These are phyloP conservation scores for Solanum arcanum DNA, from an alignment of 257 asterid species.

Conservation along the genomic window DNA sequence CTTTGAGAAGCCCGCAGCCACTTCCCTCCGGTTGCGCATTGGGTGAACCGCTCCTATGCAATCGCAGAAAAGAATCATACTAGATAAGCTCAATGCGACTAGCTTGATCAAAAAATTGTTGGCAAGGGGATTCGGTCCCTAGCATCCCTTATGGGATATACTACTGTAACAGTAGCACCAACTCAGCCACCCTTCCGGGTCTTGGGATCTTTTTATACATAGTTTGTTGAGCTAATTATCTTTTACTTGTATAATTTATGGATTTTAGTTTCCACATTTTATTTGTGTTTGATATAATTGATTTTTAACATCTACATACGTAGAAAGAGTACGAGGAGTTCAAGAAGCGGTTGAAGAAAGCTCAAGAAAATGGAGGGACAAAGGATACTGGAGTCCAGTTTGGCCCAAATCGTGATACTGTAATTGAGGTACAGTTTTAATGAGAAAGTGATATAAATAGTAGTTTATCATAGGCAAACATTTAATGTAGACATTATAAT, in stretches of 20 bases:
- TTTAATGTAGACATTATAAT: no score
- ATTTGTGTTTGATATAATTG: neutral
- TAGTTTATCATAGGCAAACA: neutral
- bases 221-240: neutral
- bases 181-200: neutral
- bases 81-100: neutral
- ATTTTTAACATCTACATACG: neutral
- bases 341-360: slow-evolving; percentile 17
- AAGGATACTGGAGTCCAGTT: neutral
- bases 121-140: neutral
- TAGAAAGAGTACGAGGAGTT: slow-evolving; percentile 33
- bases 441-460: neutral
- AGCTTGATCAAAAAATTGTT: neutral
- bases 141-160: neutral
- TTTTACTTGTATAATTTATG: neutral
- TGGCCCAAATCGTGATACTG: slow-evolving; percentile 25
- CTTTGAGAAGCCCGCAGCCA: neutral
- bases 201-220: neutral
- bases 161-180: neutral
- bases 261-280: neutral
- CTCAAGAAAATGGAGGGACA: neutral
- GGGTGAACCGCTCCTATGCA: neutral
- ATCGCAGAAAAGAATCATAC: neutral
- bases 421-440: slow-evolving; percentile 25
- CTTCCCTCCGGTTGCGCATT: no score